Percentiles rank a stretch among this genome's conserved stretches.
Conservation (phyloP, 164 flowering plant species). For the Magnolia changhungtana region DNA sequence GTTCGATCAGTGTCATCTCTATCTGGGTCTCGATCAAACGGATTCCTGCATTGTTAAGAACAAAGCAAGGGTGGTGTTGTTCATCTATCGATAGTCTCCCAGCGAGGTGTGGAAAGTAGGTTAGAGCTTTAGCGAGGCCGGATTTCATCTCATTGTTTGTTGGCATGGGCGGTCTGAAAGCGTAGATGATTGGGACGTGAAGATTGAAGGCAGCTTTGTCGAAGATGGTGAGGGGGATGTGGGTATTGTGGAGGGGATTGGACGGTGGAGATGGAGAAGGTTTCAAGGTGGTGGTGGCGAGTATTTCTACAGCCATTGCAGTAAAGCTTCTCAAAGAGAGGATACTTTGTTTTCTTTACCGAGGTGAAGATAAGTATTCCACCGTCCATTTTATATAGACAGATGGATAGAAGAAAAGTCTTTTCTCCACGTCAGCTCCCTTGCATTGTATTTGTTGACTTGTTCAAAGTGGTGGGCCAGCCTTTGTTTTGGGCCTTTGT, state of each 20-base stretch:
- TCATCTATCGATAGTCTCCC: not conserved
- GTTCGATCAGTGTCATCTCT: not conserved
- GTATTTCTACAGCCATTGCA: slow-evolving; percentile 2
- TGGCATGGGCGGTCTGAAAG: slow-evolving; percentile 12
- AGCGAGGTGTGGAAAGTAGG: slow-evolving; percentile 11
- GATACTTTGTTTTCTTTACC: no score
- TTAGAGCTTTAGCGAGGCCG: slow-evolving; percentile 11
- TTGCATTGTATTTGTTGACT: no score
- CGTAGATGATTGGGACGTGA: slow-evolving; percentile 9
- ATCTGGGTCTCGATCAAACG: slow-evolving; percentile 5
- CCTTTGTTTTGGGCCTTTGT: no score
- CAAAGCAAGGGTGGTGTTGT: not conserved
- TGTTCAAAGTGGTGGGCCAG: no score
- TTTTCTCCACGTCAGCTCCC: no score
- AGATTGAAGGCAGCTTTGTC: slow-evolving; percentile 9
- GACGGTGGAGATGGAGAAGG: not conserved
- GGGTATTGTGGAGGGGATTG: not conserved
- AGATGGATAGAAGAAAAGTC: no score
- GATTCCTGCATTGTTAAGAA: slow-evolving; percentile 5
- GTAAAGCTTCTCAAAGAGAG: no score
- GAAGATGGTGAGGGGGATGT: slow-evolving; percentile 17
- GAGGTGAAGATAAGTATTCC: no score
- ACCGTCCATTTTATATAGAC: no score
- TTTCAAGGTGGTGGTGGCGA: slow-evolving; percentile 1
- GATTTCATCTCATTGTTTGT: slow-evolving; percentile 8